Conservation (phyloP, 257 asterid genomes). For the Solanum appendiculatum region DNA sequence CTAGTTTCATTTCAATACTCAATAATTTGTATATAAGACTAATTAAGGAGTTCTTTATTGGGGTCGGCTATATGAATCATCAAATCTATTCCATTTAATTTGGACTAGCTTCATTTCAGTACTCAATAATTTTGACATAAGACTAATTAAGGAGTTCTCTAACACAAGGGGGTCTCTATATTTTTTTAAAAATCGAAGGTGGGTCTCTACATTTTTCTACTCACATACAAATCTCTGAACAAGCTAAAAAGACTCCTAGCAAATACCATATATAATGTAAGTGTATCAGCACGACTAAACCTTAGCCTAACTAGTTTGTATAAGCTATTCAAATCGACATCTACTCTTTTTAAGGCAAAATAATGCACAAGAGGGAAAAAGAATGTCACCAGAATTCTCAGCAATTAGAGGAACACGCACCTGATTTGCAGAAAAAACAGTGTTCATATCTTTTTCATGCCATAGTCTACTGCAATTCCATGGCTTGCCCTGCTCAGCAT, state of each 20-base stretch:
- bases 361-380: neutral
- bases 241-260: neutral
- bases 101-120: too few species aligned
- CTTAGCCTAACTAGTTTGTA: neutral
- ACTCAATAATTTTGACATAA: too few species aligned
- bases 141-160: neutral
- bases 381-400: neutral
- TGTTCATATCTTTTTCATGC: neutral
- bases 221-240: neutral
- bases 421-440: neutral
- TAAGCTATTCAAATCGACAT: neutral
- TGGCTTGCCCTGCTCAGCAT: neutral
- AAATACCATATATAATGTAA: too few species aligned
- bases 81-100: too few species aligned
- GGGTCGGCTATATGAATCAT: neutral
- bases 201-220: neutral
- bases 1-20: too few species aligned
- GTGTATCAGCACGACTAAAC: neutral
- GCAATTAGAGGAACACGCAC: neutral
- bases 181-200: neutral
- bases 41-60: neutral
- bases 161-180: neutral
- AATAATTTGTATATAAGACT: neutral
- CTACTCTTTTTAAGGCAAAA: neutral
- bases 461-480: neutral